These are phyloP conservation scores for Arctium lappa DNA, from an alignment of 129 eudicot species.

Conservation along the genomic window DNA sequence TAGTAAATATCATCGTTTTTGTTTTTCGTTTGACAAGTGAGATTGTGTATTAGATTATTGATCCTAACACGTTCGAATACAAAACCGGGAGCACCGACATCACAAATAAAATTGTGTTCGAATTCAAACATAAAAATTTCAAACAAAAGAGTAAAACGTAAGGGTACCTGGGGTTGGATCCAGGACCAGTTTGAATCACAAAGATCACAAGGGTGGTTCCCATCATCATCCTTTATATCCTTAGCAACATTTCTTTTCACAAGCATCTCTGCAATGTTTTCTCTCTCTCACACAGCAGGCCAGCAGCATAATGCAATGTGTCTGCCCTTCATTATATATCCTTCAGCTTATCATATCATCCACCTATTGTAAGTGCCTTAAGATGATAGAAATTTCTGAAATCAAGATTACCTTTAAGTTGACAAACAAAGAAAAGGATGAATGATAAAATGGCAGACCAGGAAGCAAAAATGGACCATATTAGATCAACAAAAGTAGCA, in stretches of 20 bases:
- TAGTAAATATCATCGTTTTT: background rate
- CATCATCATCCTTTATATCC: constrained; percentile 65
- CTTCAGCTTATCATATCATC: constrained; percentile 27
- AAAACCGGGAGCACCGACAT: background rate
- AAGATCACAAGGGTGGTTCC: constrained; percentile 63
- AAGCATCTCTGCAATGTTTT: constrained; percentile 70
- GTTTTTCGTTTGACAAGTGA: background rate
- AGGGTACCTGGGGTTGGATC: constrained; percentile 37
- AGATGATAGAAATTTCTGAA: too few species aligned
- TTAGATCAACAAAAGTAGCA: too few species aligned
- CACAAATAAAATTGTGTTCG: background rate
- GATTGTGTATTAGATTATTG: background rate
- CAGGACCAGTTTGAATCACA: constrained; percentile 79
- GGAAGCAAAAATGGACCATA: too few species aligned
- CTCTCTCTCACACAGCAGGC: constrained; percentile 94
- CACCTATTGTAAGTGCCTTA: too few species aligned
- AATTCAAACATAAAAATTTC: background rate
- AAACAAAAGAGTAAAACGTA: background rate
- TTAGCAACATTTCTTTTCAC: constrained; percentile 73
- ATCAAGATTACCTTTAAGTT: too few species aligned
- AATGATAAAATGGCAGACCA: too few species aligned
- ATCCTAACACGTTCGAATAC: background rate
- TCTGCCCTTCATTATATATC: constrained; percentile 83
- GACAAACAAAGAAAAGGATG: too few species aligned
- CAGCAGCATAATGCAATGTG: constrained; percentile 96